Conservation (phyloP, 805 yeast species). For the Metschnikowia gelsemii region DNA sequence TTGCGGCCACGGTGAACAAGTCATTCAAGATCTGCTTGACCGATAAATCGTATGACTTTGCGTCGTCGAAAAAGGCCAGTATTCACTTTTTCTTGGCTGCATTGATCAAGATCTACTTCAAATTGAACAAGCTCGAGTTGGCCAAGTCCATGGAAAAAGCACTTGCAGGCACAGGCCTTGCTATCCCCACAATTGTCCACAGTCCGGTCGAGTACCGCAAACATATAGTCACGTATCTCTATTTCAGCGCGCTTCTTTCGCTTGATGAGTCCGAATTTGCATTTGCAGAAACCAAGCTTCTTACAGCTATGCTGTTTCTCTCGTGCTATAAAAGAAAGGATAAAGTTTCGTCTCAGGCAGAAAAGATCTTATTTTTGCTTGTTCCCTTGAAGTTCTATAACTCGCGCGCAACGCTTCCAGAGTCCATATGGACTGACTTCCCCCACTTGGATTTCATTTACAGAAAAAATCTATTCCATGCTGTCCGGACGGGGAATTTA, state of each 20-base stretch:
- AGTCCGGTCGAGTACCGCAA: conserved; percentile 38
- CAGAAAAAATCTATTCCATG: conserved; percentile 44
- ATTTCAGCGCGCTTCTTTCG: conserved; percentile 65
- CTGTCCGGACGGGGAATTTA: conserved; percentile 57
- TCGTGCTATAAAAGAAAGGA: conserved; percentile 23
- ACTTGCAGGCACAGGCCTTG: conserved; percentile 49
- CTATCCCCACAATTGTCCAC: conserved; percentile 45
- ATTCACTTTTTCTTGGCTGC: conserved; percentile 70
- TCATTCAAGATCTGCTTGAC: conserved; percentile 76
- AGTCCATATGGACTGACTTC: conserved; percentile 36
- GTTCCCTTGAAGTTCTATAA: conserved; percentile 62
- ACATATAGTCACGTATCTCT: conserved; percentile 54
- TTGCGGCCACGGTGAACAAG: conserved; percentile 65
- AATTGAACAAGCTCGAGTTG: conserved; percentile 63
- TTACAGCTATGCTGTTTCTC: conserved; percentile 46
- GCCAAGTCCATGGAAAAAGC: conserved; percentile 76
- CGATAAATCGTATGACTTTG: conserved; percentile 61
- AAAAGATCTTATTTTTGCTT: conserved; percentile 55
- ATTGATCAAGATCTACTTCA: conserved; percentile 67
- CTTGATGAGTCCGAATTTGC: conserved; percentile 63
- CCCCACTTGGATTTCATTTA: conserved; percentile 47
- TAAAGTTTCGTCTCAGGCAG: conserved; percentile 29
- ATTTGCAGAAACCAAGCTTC: conserved; percentile 51
- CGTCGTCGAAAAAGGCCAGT: conserved; percentile 54
- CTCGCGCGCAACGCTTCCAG: conserved; percentile 46